Conservation (phyloP, 306 rosid species). For the Quercus variabilis region DNA sequence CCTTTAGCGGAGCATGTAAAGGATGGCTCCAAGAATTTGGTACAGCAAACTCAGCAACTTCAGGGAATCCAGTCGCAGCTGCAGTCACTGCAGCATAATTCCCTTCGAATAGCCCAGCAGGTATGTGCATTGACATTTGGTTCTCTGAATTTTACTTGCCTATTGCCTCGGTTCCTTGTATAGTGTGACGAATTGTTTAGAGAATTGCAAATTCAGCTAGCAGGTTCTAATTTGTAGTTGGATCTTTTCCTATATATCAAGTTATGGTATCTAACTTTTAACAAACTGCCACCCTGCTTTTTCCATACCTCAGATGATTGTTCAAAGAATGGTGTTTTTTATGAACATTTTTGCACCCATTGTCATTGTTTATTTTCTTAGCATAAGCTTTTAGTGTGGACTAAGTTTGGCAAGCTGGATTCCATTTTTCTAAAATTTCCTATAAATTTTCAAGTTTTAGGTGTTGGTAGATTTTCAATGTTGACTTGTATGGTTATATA, state of each 20-base stretch:
- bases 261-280: background rate
- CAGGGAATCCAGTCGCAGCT: slow-evolving; percentile 62
- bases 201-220: background rate
- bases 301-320: background rate
- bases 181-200: slow-evolving; percentile 3
- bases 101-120: slow-evolving; percentile 63
- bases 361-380: background rate
- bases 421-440: background rate
- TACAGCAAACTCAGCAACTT: slow-evolving; percentile 57
- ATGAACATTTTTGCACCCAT: background rate
- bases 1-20: slow-evolving; percentile 69
- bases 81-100: slow-evolving; percentile 60
- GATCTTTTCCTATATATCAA: background rate
- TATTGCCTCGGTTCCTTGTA: slow-evolving; percentile 5
- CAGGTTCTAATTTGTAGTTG: background rate
- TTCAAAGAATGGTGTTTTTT: background rate
- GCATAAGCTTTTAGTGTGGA: background rate
- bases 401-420: background rate
- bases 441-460: background rate
- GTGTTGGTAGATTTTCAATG: background rate
- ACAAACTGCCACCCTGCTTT: background rate
- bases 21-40: slow-evolving; percentile 65
- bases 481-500: background rate
- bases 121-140: slow-evolving; percentile 36
- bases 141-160: slow-evolving; percentile 16